phyloP scores from a whole-genome alignment of 1,284 basidiomycete species.

The Cutaneotrichosporon sp. region DNA sequence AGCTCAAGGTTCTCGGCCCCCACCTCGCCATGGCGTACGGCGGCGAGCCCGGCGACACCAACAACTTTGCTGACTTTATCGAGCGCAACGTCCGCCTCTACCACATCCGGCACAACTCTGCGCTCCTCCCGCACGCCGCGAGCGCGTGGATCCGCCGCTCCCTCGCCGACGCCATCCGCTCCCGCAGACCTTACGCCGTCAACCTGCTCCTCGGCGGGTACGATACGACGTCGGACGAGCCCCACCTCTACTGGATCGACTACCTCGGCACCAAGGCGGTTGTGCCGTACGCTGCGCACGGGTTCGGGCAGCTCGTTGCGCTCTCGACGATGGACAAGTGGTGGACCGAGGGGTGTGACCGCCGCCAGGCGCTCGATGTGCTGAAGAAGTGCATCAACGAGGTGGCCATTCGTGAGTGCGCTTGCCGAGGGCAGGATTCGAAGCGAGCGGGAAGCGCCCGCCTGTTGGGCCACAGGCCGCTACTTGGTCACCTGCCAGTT shows the following conservation, averaged over 20 bases:
- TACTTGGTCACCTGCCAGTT: too few species aligned
- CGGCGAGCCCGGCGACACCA: conserved; percentile 94
- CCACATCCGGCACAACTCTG: conserved; percentile 81
- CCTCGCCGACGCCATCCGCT: conserved; percentile 86
- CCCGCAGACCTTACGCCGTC: conserved; percentile 84
- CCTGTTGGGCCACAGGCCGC: too few species aligned
- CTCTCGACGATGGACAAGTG: conserved; percentile 89
- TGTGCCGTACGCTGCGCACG: conserved; percentile 93
- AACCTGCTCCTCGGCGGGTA: conserved; percentile 92
- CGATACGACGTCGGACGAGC: conserved; percentile 65
- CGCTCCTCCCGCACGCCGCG: conserved; percentile 85
- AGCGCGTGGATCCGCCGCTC: conserved; percentile 92
- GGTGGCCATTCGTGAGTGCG: conserved; percentile 69
- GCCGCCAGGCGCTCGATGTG: conserved; percentile 78
- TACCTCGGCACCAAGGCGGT: conserved; percentile 27
- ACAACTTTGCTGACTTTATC: conserved; percentile 95
- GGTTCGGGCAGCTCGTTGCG: conserved; percentile 91
- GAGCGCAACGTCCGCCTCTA: conserved; percentile 95
- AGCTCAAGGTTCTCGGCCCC: conserved; percentile 87
- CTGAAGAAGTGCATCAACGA: conserved; percentile 86
- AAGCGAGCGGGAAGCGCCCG: too few species aligned
- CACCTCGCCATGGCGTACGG: conserved; percentile 95
- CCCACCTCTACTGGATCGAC: conserved; percentile 59
- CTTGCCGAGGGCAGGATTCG: not conserved
- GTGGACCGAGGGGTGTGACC: conserved; percentile 51